Conservation (phyloP, 2,329 filamentous ascomycete genomes). For the Aspergillus terreus region DNA sequence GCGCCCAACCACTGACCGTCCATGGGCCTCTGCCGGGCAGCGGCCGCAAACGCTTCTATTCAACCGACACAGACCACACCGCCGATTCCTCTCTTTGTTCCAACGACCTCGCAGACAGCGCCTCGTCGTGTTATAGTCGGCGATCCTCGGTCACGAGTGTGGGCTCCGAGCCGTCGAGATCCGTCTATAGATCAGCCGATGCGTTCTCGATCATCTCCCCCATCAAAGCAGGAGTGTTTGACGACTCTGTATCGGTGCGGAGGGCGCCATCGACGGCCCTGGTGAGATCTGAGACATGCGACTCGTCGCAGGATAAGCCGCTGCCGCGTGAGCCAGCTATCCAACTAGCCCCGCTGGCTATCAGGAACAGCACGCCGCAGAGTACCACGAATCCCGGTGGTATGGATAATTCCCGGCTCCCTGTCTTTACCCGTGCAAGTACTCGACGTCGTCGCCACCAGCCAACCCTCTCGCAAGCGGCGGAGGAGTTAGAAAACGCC, state of each 20-base stretch:
- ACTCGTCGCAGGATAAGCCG: slow-evolving; percentile 37
- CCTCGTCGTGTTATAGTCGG: slow-evolving; percentile 36
- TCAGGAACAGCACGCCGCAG: slow-evolving; percentile 14
- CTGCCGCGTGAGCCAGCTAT: slow-evolving; percentile 36
- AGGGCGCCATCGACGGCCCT: slow-evolving; percentile 12
- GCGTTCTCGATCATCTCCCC: slow-evolving; percentile 25
- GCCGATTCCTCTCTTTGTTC: slow-evolving; percentile 20
- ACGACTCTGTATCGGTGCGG: slow-evolving; percentile 21
- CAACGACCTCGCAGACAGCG: slow-evolving; percentile 23
- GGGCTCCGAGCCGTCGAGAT: slow-evolving; percentile 21
- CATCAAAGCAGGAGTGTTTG: slow-evolving; percentile 29
- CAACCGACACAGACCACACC: not conserved
- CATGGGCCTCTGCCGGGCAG: not conserved
- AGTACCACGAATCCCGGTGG: too few species aligned
- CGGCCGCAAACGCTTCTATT: slow-evolving; percentile 1
- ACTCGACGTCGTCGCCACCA: slow-evolving; percentile 9
- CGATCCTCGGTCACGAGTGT: slow-evolving; percentile 33
- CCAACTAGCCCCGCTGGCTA: slow-evolving; percentile 25
- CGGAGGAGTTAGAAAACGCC: slow-evolving; percentile 34
- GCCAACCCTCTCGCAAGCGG: slow-evolving; percentile 29
- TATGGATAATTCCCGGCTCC: too few species aligned
- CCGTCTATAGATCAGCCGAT: slow-evolving; percentile 16
- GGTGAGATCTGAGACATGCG: slow-evolving; percentile 19
- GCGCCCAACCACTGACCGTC: not conserved
- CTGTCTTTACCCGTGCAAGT: not conserved